These are phyloP conservation scores for Candida oleophila DNA, from an alignment of 805 yeast genomes.

Conservation along the genomic window DNA sequence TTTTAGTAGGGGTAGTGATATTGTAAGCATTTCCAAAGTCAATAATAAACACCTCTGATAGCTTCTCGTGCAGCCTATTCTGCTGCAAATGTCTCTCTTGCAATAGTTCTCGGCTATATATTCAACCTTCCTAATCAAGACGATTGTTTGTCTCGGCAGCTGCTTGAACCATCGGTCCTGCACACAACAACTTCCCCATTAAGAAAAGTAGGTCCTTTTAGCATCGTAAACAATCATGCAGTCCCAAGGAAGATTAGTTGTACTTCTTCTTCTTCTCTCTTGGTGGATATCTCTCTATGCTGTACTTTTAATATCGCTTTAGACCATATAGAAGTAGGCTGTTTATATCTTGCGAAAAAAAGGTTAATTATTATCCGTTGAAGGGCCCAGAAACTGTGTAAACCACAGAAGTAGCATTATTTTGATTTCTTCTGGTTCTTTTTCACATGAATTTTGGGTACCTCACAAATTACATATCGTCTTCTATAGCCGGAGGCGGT, in stretches of 20 bases:
- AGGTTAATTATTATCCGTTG: no score
- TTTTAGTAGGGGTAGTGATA: no score
- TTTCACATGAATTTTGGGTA: conserved; percentile 26
- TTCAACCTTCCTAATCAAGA: no score
- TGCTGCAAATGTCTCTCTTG: no score
- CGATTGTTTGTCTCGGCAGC: neutral
- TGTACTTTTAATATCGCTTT: no score
- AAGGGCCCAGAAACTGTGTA: neutral
- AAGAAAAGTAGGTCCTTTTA: neutral
- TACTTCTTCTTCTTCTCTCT: neutral
- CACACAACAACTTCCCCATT: conserved; percentile 4
- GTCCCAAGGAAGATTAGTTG: neutral
- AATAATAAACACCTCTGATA: no score
- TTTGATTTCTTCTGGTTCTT: no score
- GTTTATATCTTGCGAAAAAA: no score
- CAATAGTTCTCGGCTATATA: neutral
- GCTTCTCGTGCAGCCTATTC: no score
- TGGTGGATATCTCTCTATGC: neutral
- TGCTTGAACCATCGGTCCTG: conserved; percentile 1
- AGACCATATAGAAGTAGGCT: no score
- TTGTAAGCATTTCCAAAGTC: no score
- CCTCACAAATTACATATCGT: conserved; percentile 21
- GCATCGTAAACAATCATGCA: conserved; percentile 3
- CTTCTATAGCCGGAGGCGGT: conserved; percentile 8
- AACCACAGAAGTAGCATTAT: neutral